Base-by-base conservation (phyloP, 306 rosid species). In the Trifolium subterraneum region DNA sequence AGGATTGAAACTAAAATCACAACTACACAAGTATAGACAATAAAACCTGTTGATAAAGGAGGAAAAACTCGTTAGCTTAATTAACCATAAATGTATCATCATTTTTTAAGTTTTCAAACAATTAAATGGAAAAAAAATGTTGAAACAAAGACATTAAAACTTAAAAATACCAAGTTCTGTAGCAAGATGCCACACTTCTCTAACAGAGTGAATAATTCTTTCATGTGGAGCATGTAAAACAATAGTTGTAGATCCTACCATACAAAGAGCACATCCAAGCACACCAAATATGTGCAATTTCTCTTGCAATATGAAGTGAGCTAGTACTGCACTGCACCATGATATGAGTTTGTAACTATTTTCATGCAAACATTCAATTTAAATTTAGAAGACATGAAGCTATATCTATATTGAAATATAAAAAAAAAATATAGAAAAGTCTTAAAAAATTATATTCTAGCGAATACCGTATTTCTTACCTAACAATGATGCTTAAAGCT, bases 181-280 rank as follows among this genome's bases (percentile, higher is more conserved):
- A 31, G 97, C 99, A 76, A 88, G 95, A 3, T 80, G 60, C 99
- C 99, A 94, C 15, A 94, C 93, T 86, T 94, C 90, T 84, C 82
- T 94, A 36, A 94, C 99, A 11, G 99, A 94, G n/a, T 80, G 79
- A 66, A 92, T 87, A 15, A 1, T 70, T 72, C 78, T 88, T 80
- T 94, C 99, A 72, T 86, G 96, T 0, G 97, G 99, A 52, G 99
- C 99, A 80, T 94, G 93, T 63, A 94, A 81, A 58, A 94, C 96
- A 74, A 94, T 94, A 68, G 68, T 90, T 36, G 77, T 74, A 12
- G 97, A 92, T 41, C 99, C 99, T 58, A 94, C 97, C 74, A 94
- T 78, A 64, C 99, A 94, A 15, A 94, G 92, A 78, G 73, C 86
- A 84, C 99, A 94, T 65, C 99, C 99, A 44, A 94, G 92, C 68